These are phyloP conservation scores for Allomyces arbusculus DNA, from an alignment of 192 early-diverging fungal species.

Conservation along the genomic window DNA sequence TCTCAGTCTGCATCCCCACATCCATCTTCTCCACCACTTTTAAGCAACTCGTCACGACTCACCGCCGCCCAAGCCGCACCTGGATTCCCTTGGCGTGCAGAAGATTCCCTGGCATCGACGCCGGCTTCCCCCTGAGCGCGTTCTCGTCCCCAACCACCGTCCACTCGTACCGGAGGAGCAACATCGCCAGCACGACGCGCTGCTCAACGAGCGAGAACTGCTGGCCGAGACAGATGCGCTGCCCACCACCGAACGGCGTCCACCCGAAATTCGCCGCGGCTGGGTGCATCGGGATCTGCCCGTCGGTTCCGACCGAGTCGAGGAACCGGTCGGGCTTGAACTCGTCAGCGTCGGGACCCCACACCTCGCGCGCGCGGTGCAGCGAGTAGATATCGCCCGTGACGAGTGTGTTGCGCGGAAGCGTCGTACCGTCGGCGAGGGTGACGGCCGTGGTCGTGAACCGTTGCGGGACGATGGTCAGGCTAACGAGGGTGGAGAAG, in stretches of 20 bases:
- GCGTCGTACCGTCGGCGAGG: slow-evolving; percentile 14
- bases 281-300: not conserved
- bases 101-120: not conserved
- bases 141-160: not conserved
- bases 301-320: slow-evolving; percentile 6
- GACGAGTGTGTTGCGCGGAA: slow-evolving; percentile 17
- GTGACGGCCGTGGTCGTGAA: not conserved
- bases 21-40: too few relatives aligned
- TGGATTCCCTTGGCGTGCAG: not conserved
- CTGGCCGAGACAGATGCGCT: slow-evolving; percentile 5
- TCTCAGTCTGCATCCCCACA: too few relatives aligned
- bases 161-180: not conserved
- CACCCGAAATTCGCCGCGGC: not conserved
- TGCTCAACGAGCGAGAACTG: slow-evolving; percentile 7
- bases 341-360: slow-evolving; percentile 18
- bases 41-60: too few relatives aligned
- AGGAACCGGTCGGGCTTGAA: slow-evolving; percentile 27
- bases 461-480: not conserved
- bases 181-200: slow-evolving; percentile 3
- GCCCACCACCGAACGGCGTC: slow-evolving; percentile 8
- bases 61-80: not conserved
- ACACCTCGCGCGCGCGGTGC: slow-evolving; percentile 18
- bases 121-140: not conserved
- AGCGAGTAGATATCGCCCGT: slow-evolving; percentile 15
- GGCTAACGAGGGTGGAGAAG: not conserved